Evolutionary conservation across 2,329 filamentous ascomycete genomes (phyloP).

Genomic region (Trichoderma asperellum): DNA sequence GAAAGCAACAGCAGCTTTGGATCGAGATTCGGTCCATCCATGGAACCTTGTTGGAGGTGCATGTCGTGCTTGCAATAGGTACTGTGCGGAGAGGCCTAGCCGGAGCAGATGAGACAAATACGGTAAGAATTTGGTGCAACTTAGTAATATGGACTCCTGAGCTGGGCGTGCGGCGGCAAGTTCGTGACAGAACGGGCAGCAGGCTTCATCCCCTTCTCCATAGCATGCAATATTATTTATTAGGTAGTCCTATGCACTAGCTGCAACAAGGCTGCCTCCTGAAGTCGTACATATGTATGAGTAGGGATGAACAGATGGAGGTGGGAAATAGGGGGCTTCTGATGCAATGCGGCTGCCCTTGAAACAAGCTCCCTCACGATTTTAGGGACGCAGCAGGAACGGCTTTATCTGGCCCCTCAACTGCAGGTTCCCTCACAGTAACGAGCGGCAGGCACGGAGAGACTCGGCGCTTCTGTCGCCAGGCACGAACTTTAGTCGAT

Average conservation of each 20-base stretch:
- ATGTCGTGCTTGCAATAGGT: not conserved
- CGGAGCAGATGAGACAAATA: not conserved
- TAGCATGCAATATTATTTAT: not conserved
- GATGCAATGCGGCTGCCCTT: slow-evolving; percentile 23
- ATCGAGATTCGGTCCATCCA: not conserved
- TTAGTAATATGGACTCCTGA: slow-evolving; percentile 6
- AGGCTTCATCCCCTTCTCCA: not conserved
- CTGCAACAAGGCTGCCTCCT: not conserved
- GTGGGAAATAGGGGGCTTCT: slow-evolving; percentile 16
- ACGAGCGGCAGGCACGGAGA: not conserved
- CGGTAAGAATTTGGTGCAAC: slow-evolving; percentile 12
- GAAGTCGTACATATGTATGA: not conserved
- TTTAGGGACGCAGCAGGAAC: slow-evolving; percentile 3
- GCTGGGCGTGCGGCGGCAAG: not conserved
- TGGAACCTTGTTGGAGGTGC: not conserved
- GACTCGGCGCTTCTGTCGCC: not conserved
- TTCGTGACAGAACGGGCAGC: slow-evolving; percentile 10
- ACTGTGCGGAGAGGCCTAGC: not conserved
- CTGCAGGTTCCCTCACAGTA: not conserved
- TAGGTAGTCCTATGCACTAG: not conserved
- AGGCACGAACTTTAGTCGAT: not conserved
- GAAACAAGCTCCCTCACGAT: slow-evolving; percentile 17
- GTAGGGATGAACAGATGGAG: not conserved
- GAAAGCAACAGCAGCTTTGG: not conserved
- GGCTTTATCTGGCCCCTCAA: not conserved